Evolutionary conservation across 1,284 basidiomycete genomes (phyloP).

Genomic region (Ceratobasidium sp.): DNA sequence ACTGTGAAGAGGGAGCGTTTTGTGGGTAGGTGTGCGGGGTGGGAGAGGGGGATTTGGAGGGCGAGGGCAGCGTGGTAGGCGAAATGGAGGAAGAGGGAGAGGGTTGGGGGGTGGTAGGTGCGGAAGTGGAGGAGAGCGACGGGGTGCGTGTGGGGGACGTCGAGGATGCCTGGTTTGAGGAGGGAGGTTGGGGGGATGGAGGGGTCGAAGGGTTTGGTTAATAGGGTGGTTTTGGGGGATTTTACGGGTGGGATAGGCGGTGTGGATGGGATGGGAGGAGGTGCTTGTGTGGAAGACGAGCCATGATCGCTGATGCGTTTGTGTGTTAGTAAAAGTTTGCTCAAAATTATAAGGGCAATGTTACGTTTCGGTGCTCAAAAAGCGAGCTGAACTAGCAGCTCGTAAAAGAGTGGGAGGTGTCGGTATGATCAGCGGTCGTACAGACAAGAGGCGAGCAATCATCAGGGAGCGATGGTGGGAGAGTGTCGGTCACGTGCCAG

Average conservation of each 20-base stretch:
- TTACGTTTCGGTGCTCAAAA: slow-evolving; percentile 9
- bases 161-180: slow-evolving; percentile 54
- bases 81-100: slow-evolving; percentile 88
- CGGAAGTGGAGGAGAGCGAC: slow-evolving; percentile 88
- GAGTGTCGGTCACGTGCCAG: slow-evolving; percentile 6
- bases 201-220: slow-evolving; percentile 13
- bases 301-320: not conserved
- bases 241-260: not conserved
- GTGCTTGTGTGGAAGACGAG: not conserved
- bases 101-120: slow-evolving; percentile 71
- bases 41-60: slow-evolving; percentile 84
- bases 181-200: slow-evolving; percentile 41
- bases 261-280: not conserved
- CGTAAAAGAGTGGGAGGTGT: slow-evolving; percentile 5
- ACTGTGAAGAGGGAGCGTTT: slow-evolving; percentile 89
- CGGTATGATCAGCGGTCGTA: slow-evolving; percentile 1
- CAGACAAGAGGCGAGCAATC: slow-evolving; percentile 17
- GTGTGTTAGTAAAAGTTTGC: not conserved
- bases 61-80: slow-evolving; percentile 84
- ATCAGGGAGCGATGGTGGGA: not conserved
- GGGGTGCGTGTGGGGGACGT: slow-evolving; percentile 76
- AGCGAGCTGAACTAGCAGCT: not conserved
- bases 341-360: not conserved
- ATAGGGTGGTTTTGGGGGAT: not conserved
- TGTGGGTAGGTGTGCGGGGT: slow-evolving; percentile 76